Percentiles rank a stretch among this genome's conserved stretches.
phyloP scores from a whole-genome alignment of 75 land plant genomes.

The Gnetum montanum region DNA sequence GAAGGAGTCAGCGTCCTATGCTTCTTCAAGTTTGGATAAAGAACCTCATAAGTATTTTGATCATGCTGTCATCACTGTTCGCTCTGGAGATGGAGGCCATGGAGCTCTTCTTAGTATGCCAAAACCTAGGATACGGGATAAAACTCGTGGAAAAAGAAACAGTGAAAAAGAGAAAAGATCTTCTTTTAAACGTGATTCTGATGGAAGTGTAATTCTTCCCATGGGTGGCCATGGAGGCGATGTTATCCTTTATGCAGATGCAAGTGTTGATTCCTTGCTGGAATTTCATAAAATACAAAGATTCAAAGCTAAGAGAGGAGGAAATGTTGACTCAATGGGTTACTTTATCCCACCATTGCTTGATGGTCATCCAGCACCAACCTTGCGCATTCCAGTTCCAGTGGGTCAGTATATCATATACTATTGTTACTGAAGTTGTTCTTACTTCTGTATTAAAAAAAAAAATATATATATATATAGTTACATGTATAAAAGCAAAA shows the following conservation, averaged over 20 bases:
- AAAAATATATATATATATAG: too few species aligned
- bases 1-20: constrained; percentile 17
- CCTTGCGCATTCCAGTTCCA: constrained; percentile 81
- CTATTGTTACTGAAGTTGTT: not conserved
- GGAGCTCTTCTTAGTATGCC: constrained; percentile 82
- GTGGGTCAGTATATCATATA: constrained; percentile 50
- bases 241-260: constrained; percentile 82
- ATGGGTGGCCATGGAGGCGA: constrained; percentile 98
- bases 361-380: constrained; percentile 66
- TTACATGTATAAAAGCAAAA: too few species aligned
- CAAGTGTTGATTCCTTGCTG: constrained; percentile 61
- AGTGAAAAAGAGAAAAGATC: constrained; percentile 37
- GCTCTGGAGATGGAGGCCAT: constrained; percentile 96
- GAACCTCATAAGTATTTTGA: constrained; percentile 96
- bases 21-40: constrained; percentile 21
- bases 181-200: constrained; percentile 54
- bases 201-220: constrained; percentile 81
- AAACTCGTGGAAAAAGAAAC: constrained; percentile 28
- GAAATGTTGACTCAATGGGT: constrained; percentile 89
- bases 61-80: constrained; percentile 82
- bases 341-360: constrained; percentile 48
- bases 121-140: constrained; percentile 17
- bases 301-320: constrained; percentile 83
- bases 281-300: constrained; percentile 60
- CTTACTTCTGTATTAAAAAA: constrained; percentile 1